Evolutionary conservation across 2,329 filamentous ascomycete genomes (phyloP), one percentile per base, ranked within the genome.

Genomic region (Pseudogymnoascus sp.): DNA sequence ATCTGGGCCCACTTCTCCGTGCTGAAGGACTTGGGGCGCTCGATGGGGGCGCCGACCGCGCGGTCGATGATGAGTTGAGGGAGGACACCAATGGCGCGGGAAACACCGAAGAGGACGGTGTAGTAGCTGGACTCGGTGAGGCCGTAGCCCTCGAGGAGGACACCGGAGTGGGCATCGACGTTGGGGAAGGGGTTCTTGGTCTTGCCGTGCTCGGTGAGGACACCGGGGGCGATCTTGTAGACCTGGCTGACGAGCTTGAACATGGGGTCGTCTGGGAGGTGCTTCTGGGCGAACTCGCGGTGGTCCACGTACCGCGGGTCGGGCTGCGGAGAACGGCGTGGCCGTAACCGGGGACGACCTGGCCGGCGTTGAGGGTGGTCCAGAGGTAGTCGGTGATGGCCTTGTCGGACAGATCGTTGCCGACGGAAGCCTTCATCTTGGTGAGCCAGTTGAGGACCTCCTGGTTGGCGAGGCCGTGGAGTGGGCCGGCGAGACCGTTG

Each of bases 211-310:
- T 99, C 92, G 70, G 95, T 99, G 77, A 99, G 85, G 73, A 99
- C 95, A 74, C 89, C 90, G 69, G 95, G 95, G 68, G 95, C 95
- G 73, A 99, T 97, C 91, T 99, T 99, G 90, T 97, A 99, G 72
- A 99, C 95, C 84, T 99, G 95, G 86, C 90, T 96, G 82, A 99
- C 95, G 71, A 99, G 90, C 87, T 99, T 92, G 91, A 97, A 99
- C 93, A 99, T 96, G 74, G 93, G 93, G 85, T 97, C 95, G 74
- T 96, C 85, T 75, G 93, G 91, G 77, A 97, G 88, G 78, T 97
- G 91, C 83, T 90, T 85, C 72, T 65, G 58, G 25, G 93, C 95
- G 73, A 99, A 99, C 78, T 93, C 89, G 83, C 95, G 93, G 87
- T 99, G 95, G 70, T 93, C 96, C 76, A 91, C 91, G 86, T 99